Conservation (phyloP, 179 eudicot genomes). For the Monotropa hypopitys region DNA sequence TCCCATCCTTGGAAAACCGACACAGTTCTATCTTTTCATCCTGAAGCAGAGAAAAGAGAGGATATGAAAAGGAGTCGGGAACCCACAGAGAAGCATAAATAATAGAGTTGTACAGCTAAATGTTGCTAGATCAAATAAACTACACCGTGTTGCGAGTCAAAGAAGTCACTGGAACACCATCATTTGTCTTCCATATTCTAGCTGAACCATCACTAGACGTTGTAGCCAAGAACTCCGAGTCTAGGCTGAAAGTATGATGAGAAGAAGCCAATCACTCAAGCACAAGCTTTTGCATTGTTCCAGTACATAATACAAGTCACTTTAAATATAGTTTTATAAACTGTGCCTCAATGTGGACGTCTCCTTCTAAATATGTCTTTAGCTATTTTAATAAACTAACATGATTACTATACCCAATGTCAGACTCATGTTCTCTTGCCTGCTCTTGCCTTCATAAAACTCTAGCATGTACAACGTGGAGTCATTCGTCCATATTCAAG, state of each 20-base stretch:
- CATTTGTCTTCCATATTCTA: constrained; percentile 87
- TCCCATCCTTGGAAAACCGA: constrained; percentile 93
- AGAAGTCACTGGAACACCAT: constrained; percentile 67
- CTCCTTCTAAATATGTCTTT: neutral
- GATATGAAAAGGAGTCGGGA: constrained; percentile 7
- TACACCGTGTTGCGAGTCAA: constrained; percentile 60
- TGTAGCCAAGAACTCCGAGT: constrained; percentile 93
- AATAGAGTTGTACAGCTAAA: neutral
- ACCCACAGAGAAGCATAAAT: constrained; percentile 3
- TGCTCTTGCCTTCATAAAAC: neutral
- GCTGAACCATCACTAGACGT: constrained; percentile 96
- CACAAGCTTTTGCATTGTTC: neutral
- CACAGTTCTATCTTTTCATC: constrained; percentile 85
- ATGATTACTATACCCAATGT: neutral
- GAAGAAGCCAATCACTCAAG: constrained; percentile 1
- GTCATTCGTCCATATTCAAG: neutral
- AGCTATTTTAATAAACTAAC: neutral
- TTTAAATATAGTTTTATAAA: neutral
- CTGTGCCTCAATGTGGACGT: neutral
- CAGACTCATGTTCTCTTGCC: neutral
- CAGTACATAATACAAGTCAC: neutral
- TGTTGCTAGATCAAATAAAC: neutral
- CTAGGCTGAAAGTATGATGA: constrained; percentile 43
- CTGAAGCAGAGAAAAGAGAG: constrained; percentile 24
- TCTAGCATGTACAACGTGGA: neutral